Evolutionary conservation across 23 red algal genomes (phyloP), one percentile per base, ranked within the genome.

Genomic region (Agarophyton chilense): DNA sequence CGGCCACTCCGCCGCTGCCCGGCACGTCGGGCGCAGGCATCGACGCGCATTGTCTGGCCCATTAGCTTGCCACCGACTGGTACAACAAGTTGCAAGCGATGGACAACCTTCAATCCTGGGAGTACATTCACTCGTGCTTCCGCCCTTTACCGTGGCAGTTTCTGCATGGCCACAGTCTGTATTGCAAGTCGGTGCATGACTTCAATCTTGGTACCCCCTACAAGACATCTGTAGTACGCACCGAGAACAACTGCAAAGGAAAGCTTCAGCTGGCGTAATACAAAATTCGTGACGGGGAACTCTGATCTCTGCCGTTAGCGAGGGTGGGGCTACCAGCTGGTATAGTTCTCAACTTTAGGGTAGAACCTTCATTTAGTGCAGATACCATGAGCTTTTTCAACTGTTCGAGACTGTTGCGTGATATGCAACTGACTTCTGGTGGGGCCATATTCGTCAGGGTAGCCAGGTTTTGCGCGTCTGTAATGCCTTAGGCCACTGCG

Each of bases 51-150:
- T 61, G 79, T 17, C 63, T 98, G 21, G 95, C 78, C 12, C 41
- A 73, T 12, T 98, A 88, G 81, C 72, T 98, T 18, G 91, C 95
- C 29, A 81, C 84, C 26, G 95, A 98, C 62, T 98, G 96, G 96
- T 55, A 45, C 76, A 98, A 98, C 79, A 45, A 84, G 50, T 26
- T 58, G 24, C 96, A 98, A 77, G 86, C 92, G 29, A 52, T 90
- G 63, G 96, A 94, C 38, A 95, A 98, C 83, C 93, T 92, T 7
- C 77, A 87, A 17, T 91, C 95, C 79, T 98, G 96, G 96, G 93
- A 92, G 51, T 92, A 98, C 73, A 95, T 98, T 55, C 88, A 84
- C 74, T 89, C 94, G 14, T 82, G 71, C 72, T 95, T 92, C 73
- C 88, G 92, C 36, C 96, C 96, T 4, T 66, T 98, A 1, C 96